A percentile compares a stretch with the other conserved stretches of the same genome.
Conservation (phyloP, 352 stramenopile species). For the Globisporangium mamillatum region DNA sequence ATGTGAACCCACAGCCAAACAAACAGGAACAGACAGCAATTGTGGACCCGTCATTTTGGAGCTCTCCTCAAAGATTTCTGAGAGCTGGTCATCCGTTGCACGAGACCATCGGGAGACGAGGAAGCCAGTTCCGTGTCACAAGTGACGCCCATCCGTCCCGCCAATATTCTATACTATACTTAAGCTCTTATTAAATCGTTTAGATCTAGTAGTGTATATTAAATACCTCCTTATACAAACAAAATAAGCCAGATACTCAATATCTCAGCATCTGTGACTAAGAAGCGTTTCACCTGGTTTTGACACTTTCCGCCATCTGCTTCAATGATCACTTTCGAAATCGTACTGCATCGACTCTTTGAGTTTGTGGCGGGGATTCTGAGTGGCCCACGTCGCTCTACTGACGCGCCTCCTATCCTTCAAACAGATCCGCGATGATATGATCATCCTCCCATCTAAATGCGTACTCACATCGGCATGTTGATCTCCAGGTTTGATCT, state of each 20-base stretch:
- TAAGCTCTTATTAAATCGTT: background rate
- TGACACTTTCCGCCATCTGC: background rate
- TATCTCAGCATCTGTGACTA: background rate
- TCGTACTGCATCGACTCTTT: background rate
- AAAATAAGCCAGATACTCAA: background rate
- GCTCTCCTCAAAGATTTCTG: background rate
- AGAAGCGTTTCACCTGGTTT: background rate
- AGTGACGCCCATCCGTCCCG: background rate
- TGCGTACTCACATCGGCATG: too few species aligned
- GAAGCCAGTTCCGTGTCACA: constrained; percentile 2
- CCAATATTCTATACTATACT: background rate
- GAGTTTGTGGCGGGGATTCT: background rate
- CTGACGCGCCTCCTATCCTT: background rate
- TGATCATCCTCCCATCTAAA: too few species aligned
- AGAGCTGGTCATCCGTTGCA: background rate
- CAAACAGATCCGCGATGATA: background rate
- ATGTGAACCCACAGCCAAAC: background rate
- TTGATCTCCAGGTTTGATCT: too few species aligned
- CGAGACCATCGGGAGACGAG: constrained; percentile 1
- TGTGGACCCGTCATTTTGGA: background rate
- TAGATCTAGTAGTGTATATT: background rate
- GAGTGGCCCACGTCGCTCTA: constrained; percentile 4
- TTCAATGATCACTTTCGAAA: background rate
- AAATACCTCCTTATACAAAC: background rate
- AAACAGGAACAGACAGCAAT: background rate